Base-by-base conservation (phyloP, 2,329 filamentous ascomycete species). In the Colletotrichum camelliae region DNA sequence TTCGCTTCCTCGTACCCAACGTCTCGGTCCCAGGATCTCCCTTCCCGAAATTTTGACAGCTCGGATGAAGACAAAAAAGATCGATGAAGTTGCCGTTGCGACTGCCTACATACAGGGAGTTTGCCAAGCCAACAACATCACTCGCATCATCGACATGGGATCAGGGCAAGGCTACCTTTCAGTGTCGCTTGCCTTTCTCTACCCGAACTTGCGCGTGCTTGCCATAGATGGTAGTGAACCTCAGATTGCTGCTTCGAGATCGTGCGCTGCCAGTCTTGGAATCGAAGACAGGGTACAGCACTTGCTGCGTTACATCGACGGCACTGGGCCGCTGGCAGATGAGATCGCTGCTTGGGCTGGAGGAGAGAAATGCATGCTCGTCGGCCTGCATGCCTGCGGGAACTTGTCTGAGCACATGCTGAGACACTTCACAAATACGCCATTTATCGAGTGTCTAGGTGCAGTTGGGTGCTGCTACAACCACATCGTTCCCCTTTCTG, bases 391-490 rank as follows among this genome's bases (percentile, higher is more conserved):
- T 57, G 82, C 82, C 3, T 84, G 82, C 62, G 82, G 82, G 3
- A 81, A 76, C n/a, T 75, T 84, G 9, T 82, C 82, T 1, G 82
- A 84, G 74, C 80, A 82, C 67, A 83, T 83, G 81, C 58, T 83
- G 10, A 76, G 80, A 8, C 83, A 83, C 65, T 83, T 83, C 64
- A 66, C 77, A 10, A 61, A 70, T 1, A 57, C 78, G 0, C 68
- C 77, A 3, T 81, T 72, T 12, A 79, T 84, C 39, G 67, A 75
- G 2, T 68, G 72, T 18, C 68, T 84, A 4, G 82, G 78, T 0
- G 80, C 80, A 2, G 77, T 84, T 6, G 82, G 82, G 2, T 84
- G 82, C 70, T 84, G 82, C 77, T 84, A 84, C 57, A 83, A 84
- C 70, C 82, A 84, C 70, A 81, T 84, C 24, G 67, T 79, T 4